phyloP scores from a whole-genome alignment of 202 grass and related monocot genomes.

The Setaria viridis region DNA sequence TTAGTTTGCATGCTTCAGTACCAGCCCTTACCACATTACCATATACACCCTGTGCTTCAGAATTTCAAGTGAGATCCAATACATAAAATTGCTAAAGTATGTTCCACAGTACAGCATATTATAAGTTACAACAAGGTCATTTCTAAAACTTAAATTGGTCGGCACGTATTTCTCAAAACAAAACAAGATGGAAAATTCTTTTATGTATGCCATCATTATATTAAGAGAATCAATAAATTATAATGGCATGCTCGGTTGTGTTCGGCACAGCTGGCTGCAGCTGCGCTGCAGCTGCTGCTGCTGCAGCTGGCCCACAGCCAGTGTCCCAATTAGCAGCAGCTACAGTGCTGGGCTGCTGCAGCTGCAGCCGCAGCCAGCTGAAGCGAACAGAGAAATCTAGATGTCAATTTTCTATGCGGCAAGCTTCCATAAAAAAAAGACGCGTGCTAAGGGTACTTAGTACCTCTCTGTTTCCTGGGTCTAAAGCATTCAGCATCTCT shows the following conservation, averaged over 20 bases:
- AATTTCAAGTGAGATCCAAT: slow-evolving; percentile 2
- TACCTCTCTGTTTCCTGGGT: slow-evolving; percentile 97
- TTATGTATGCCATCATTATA: neutral
- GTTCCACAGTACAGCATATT: slow-evolving; percentile 3
- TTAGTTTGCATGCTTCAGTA: slow-evolving; percentile 19
- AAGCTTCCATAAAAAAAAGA: slow-evolving; percentile 32
- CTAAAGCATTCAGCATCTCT: slow-evolving; percentile 98
- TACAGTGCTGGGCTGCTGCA: no score
- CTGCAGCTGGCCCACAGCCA: no score
- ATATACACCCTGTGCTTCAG: neutral
- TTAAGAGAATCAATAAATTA: slow-evolving; percentile 2
- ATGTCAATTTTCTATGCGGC: slow-evolving; percentile 29
- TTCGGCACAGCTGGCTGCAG: neutral
- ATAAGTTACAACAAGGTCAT: slow-evolving; percentile 22
- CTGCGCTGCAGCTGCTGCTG: no score
- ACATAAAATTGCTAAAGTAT: neutral
- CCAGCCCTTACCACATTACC: slow-evolving; percentile 1
- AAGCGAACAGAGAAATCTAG: neutral
- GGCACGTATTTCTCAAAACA: slow-evolving; percentile 33
- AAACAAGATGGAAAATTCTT: slow-evolving; percentile 30
- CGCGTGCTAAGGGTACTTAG: slow-evolving; percentile 10
- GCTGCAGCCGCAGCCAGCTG: no score
- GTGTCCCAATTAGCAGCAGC: no score
- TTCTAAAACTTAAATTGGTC: slow-evolving; percentile 32
- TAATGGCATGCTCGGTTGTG: neutral